phyloP scores from a whole-genome alignment of 169 alveolate genomes.

The Blepharisma undulans region DNA sequence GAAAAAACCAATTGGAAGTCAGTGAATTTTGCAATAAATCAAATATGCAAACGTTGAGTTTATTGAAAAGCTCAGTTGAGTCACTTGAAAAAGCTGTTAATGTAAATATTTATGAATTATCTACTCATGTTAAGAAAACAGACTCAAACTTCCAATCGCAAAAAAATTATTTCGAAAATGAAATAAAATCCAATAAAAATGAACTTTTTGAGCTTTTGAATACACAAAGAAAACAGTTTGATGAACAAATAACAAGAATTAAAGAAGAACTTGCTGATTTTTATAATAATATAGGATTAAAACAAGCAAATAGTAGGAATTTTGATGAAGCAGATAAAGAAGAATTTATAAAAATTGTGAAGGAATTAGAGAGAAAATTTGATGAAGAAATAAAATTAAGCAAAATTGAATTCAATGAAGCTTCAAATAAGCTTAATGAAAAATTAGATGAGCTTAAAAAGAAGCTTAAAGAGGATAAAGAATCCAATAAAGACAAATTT shows the following conservation, averaged over 20 bases:
- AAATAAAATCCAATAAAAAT: not conserved
- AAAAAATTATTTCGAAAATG: not conserved
- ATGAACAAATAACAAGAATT: not conserved
- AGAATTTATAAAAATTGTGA: not conserved
- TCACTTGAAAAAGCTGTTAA: not conserved
- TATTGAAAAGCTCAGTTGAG: not conserved
- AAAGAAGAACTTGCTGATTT: not conserved
- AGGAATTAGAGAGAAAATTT: not conserved
- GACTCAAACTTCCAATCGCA: not conserved
- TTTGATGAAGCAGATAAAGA: not conserved
- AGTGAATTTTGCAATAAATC: not conserved
- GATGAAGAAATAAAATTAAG: not conserved
- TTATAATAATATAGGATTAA: not conserved
- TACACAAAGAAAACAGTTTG: not conserved
- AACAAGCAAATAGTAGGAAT: not conserved
- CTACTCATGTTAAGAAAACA: not conserved
- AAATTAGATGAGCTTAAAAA: not conserved
- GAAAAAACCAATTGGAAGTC: not conserved
- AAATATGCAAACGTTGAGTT: not conserved
- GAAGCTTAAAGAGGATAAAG: not conserved
- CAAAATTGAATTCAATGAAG: not conserved
- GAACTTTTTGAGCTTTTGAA: not conserved
- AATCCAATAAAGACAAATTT: not conserved
- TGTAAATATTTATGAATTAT: not conserved
- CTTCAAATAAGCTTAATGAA: not conserved